Percentiles rank a stretch among this genome's conserved stretches.
phyloP scores from a whole-genome alignment of 495 filamentous ascomycete species.

The Umbilicaria muhlenbergii region DNA sequence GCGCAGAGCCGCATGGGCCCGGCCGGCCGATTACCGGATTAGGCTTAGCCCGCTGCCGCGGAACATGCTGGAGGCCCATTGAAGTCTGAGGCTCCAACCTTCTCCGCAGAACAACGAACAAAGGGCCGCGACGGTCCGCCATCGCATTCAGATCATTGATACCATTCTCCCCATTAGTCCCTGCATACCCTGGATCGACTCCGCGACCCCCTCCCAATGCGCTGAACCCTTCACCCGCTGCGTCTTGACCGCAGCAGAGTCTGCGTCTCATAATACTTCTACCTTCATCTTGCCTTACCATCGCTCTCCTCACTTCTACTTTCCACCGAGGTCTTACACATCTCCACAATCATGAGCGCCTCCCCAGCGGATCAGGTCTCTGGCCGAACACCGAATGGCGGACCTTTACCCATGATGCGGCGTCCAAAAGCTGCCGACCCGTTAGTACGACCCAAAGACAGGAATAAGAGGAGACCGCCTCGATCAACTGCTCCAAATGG shows the following conservation, averaged over 20 bases:
- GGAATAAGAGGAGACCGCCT: constrained; percentile 8
- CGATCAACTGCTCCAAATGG: neutral
- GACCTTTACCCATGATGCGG: constrained; percentile 21
- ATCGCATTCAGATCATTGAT: too few species aligned
- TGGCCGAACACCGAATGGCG: constrained; percentile 27
- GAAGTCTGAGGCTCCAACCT: too few species aligned
- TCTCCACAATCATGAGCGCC: constrained; percentile 34
- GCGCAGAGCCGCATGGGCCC: too few species aligned
- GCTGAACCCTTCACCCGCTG: too few species aligned
- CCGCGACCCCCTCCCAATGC: too few species aligned
- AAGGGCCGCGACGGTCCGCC: too few species aligned
- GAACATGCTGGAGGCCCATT: too few species aligned
- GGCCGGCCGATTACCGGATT: too few species aligned
- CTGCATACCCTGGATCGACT: too few species aligned
- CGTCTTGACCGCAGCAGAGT: neutral
- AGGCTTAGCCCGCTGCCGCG: too few species aligned
- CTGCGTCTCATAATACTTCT: neutral
- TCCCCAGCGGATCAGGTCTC: constrained; percentile 33
- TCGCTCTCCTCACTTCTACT: neutral
- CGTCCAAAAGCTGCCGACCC: constrained; percentile 46
- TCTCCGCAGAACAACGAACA: too few species aligned
- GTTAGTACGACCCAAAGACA: constrained; percentile 48
- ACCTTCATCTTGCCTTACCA: constrained; percentile 2
- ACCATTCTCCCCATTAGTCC: too few species aligned
- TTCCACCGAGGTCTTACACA: neutral